Percentiles rank a stretch among this genome's conserved stretches.
Conservation (phyloP, 305 asterid species). For the Salvia sclarea region DNA sequence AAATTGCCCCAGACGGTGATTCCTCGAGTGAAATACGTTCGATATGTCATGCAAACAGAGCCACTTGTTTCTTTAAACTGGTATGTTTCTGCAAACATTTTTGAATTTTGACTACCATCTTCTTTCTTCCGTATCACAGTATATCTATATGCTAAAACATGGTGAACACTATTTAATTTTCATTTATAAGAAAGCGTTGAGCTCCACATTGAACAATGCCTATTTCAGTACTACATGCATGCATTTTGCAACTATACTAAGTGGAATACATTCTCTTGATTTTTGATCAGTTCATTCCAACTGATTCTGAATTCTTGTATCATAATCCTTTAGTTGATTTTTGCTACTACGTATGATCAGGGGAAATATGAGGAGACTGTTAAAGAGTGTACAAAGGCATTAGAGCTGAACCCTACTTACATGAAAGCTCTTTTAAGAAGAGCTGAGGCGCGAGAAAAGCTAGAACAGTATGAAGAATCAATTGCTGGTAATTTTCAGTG, state of each 20-base stretch:
- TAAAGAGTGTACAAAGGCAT: slow-evolving; percentile 83
- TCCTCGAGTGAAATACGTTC: slow-evolving; percentile 71
- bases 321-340: slow-evolving; percentile 24
- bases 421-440: slow-evolving; percentile 73
- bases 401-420: slow-evolving; percentile 75
- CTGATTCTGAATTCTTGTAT: slow-evolving; percentile 20
- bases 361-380: slow-evolving; percentile 67
- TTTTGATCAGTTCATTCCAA: slow-evolving; percentile 12
- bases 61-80: slow-evolving; percentile 84
- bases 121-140: not conserved
- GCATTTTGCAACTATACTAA: not conserved
- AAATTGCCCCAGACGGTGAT: slow-evolving; percentile 57
- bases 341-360: slow-evolving; percentile 41
- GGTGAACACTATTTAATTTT: not conserved
- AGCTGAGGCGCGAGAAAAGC: slow-evolving; percentile 83
- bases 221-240: not conserved
- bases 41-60: slow-evolving; percentile 77
- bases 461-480: slow-evolving; percentile 80
- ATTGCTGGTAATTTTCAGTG: slow-evolving; percentile 57
- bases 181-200: not conserved
- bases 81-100: slow-evolving; percentile 41
- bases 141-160: too few species aligned
- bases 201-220: not conserved
- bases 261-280: not conserved
- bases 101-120: not conserved